These are phyloP conservation scores for Edaphochlamys debaryana DNA, from an alignment of 139 green algal genomes.

Conservation along the genomic window DNA sequence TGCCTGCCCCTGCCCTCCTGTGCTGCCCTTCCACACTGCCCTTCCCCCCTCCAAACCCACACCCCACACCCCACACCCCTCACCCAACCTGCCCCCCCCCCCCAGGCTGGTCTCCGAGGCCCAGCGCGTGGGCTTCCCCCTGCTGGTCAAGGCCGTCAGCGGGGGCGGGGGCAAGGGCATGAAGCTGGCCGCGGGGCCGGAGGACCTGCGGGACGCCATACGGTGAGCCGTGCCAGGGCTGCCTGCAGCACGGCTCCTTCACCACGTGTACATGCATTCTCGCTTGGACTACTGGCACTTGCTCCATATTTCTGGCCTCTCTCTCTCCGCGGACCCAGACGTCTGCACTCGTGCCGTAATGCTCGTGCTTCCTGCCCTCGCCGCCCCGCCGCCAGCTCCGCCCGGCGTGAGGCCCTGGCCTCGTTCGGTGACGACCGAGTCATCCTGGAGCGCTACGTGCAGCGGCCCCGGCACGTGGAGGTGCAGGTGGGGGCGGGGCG, in stretches of 20 bases:
- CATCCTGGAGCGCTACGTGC: constrained; percentile 87
- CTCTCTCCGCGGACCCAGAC: too few relatives aligned
- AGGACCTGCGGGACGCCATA: constrained; percentile 4
- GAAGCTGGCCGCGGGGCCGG: constrained; percentile 74
- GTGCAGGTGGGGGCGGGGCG: constrained; percentile 70
- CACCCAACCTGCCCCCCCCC: not conserved
- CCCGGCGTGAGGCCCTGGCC: constrained; percentile 74
- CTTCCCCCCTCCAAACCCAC: not conserved
- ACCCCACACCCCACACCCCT: not conserved
- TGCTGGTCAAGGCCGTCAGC: constrained; percentile 89
- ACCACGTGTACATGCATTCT: too few relatives aligned
- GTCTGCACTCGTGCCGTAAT: too few relatives aligned
- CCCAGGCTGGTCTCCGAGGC: constrained; percentile 68
- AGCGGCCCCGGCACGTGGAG: constrained; percentile 83
- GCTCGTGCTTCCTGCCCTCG: too few relatives aligned
- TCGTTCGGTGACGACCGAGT: constrained; percentile 84
- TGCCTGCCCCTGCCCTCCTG: too few relatives aligned
- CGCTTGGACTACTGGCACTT: too few relatives aligned
- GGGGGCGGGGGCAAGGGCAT: constrained; percentile 94
- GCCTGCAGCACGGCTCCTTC: too few relatives aligned
- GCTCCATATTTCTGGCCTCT: too few relatives aligned
- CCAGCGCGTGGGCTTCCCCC: constrained; percentile 73
- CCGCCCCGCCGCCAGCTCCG: constrained; percentile 49
- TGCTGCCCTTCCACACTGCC: too few relatives aligned
- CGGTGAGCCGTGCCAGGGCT: not conserved